A percentile compares a stretch with the other conserved stretches of the same genome.
These are phyloP conservation scores for Hura crepitans DNA, from an alignment of 441 rosid species.

Conservation along the genomic window DNA sequence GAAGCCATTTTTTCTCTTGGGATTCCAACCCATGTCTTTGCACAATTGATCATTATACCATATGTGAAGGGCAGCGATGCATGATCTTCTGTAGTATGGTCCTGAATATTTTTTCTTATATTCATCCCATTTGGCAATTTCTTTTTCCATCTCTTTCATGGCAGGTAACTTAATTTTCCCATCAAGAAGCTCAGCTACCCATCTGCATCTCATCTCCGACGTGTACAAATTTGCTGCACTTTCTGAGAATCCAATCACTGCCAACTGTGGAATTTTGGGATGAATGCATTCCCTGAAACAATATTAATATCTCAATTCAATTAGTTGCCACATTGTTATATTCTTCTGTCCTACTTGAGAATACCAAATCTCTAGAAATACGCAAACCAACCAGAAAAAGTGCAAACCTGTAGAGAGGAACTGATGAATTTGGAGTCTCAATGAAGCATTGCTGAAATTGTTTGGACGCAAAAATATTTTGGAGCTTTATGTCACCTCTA, in stretches of 20 bases:
- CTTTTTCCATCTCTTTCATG: slow-evolving; percentile 15
- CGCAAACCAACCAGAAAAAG: not conserved
- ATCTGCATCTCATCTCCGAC: slow-evolving; percentile 34
- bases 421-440: slow-evolving; percentile 25
- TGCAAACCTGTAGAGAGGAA: slow-evolving; percentile 49
- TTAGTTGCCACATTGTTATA: no score
- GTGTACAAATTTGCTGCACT: slow-evolving; percentile 29
- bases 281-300: slow-evolving; percentile 35
- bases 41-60: slow-evolving; percentile 51
- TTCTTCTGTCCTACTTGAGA: no score
- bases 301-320: no score
- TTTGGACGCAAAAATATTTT: slow-evolving; percentile 2
- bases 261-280: slow-evolving; percentile 38
- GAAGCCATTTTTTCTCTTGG: slow-evolving; percentile 42
- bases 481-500: slow-evolving; percentile 12
- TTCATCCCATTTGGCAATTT: slow-evolving; percentile 12
- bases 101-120: slow-evolving; percentile 23
- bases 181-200: slow-evolving; percentile 37
- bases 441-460: slow-evolving; percentile 25
- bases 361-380: not conserved
- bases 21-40: slow-evolving; percentile 59
- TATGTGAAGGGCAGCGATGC: slow-evolving; percentile 28
- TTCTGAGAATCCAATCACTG: slow-evolving; percentile 37
- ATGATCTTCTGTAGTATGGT: slow-evolving; percentile 25
- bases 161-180: slow-evolving; percentile 4